These are phyloP conservation scores for Epichloe sylvatica DNA, from an alignment of 2,329 filamentous ascomycete genomes.

Conservation along the genomic window DNA sequence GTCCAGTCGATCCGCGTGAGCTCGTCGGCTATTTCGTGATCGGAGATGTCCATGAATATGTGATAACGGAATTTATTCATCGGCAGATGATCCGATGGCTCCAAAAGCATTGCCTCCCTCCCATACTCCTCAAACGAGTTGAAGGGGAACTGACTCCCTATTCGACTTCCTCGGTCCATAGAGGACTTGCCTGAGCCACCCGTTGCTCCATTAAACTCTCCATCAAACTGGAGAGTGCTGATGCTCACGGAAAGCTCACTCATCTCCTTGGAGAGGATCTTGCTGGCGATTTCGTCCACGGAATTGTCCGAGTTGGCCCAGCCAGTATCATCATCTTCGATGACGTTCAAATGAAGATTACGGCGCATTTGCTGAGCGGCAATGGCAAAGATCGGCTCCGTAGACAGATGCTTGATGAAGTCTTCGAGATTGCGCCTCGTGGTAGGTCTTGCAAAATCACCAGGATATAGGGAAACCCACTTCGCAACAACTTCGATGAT, in stretches of 20 bases:
- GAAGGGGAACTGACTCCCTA: conserved; percentile 38
- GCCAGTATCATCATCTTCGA: conserved; percentile 79
- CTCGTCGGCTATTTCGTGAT: conserved; percentile 78
- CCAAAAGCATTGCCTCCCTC: conserved; percentile 57
- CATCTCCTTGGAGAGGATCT: conserved; percentile 25
- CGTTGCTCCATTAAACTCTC: conserved; percentile 30
- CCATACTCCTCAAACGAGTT: conserved; percentile 68
- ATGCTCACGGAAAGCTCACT: conserved; percentile 28
- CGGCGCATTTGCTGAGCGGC: conserved; percentile 73
- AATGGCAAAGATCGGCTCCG: conserved; percentile 67
- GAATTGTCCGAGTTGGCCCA: conserved; percentile 74
- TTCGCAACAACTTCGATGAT: conserved; percentile 73
- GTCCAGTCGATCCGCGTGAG: conserved; percentile 95
- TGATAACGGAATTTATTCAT: conserved; percentile 82
- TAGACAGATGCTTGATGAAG: conserved; percentile 62
- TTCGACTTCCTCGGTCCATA: conserved; percentile 24
- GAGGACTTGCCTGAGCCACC: conserved; percentile 31
- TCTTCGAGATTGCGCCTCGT: conserved; percentile 59
- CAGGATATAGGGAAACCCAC: conserved; percentile 83
- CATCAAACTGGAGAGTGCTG: conserved; percentile 34
- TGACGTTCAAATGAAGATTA: conserved; percentile 57
- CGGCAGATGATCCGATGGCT: conserved; percentile 52
- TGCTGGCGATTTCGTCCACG: conserved; percentile 20
- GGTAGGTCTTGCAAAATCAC: conserved; percentile 71
- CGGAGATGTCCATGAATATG: conserved; percentile 72